These are phyloP conservation scores for Botrytis galanthina DNA, from an alignment of 2,329 filamentous ascomycete species.

Conservation along the genomic window DNA sequence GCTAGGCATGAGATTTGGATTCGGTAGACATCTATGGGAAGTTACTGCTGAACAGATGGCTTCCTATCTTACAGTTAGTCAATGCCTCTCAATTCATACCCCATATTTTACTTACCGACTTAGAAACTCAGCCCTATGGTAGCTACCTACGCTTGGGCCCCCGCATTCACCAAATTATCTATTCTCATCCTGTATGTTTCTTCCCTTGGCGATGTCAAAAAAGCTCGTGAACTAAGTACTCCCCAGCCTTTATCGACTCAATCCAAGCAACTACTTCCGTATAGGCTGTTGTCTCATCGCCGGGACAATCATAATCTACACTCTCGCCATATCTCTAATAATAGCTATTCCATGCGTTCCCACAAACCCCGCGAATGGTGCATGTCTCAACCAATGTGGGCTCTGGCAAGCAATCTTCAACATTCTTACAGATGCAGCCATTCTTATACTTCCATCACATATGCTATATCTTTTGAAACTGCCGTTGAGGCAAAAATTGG, in stretches of 20 bases:
- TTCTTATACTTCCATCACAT: not conserved
- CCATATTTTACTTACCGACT: not conserved
- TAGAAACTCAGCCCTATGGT: slow-evolving; percentile 1
- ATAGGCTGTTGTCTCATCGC: not conserved
- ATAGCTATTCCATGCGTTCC: not conserved
- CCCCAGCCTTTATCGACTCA: not conserved
- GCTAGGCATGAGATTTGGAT: not conserved
- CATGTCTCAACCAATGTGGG: not conserved
- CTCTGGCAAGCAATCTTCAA: slow-evolving; percentile 6
- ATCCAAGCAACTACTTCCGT: not conserved
- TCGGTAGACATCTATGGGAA: slow-evolving; percentile 5
- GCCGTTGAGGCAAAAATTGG: not conserved
- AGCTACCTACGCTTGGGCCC: slow-evolving; percentile 2
- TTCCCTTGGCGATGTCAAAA: no score
- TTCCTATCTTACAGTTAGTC: not conserved
- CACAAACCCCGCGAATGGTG: not conserved
- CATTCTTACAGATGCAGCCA: not conserved
- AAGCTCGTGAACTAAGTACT: not conserved
- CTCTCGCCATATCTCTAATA: not conserved
- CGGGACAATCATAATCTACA: not conserved
- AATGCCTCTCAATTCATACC: not conserved
- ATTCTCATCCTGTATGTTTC: not conserved
- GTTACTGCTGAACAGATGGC: not conserved
- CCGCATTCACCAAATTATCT: not conserved
- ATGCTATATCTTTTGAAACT: not conserved